Conservation (phyloP, 2,329 filamentous ascomycete species). For the Alternaria ventricosa region DNA sequence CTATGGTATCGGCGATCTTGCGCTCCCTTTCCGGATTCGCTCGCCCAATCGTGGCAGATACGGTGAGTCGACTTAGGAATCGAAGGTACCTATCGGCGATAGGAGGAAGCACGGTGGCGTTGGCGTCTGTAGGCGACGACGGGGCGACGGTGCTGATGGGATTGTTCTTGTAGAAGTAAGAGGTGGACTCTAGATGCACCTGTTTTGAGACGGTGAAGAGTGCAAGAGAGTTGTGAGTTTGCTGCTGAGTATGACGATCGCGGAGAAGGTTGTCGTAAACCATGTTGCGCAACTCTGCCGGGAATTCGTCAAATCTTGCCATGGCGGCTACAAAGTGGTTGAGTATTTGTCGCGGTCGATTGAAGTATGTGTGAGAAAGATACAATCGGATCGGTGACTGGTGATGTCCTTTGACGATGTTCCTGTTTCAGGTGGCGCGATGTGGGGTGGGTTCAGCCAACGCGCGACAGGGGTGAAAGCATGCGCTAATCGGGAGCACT, state of each 20-base stretch:
- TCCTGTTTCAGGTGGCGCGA: not conserved
- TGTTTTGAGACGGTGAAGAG: constrained; percentile 23
- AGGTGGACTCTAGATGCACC: constrained; percentile 25
- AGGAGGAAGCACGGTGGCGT: constrained; percentile 21
- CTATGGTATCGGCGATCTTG: constrained; percentile 15
- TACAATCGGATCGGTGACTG: not conserved
- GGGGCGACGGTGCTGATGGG: constrained; percentile 9
- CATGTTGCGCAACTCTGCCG: constrained; percentile 27
- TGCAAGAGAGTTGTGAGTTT: constrained; percentile 3
- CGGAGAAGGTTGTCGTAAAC: constrained; percentile 21
- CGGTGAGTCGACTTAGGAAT: constrained; percentile 19
- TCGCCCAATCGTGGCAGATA: constrained; percentile 10
- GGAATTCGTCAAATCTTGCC: constrained; percentile 15
- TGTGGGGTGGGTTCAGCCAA: not conserved
- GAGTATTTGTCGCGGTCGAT: not conserved
- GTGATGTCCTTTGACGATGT: not conserved
- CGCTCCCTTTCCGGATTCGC: constrained; percentile 1
- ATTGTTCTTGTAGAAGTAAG: constrained; percentile 32
- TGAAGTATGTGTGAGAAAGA: not conserved
- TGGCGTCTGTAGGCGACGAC: not conserved
- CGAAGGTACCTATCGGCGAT: constrained; percentile 27
- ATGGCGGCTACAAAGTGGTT: constrained; percentile 1
- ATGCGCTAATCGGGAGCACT: constrained; percentile 1
- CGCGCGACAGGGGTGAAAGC: constrained; percentile 2
- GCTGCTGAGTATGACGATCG: not conserved